These are phyloP conservation scores for Odontarrhena argentea DNA, from an alignment of 345 rosid species.

Conservation along the genomic window DNA sequence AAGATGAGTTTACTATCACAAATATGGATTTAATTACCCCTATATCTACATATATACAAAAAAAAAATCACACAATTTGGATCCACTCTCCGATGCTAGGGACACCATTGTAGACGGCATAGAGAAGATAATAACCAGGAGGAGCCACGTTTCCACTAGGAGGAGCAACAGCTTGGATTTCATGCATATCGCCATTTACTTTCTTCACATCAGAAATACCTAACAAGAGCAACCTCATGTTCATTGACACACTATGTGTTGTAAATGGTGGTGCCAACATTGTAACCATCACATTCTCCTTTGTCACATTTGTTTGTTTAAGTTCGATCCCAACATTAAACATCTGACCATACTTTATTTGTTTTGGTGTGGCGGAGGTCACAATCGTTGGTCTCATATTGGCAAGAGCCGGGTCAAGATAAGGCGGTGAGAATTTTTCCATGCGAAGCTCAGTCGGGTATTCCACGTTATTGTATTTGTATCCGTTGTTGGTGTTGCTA, in stretches of 20 bases:
- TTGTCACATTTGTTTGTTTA: background rate
- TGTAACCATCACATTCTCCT: conserved; percentile 42
- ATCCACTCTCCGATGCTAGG: conserved; percentile 59
- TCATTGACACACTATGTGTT: conserved; percentile 69
- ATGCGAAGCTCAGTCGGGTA: conserved; percentile 69
- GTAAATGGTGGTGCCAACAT: conserved; percentile 69
- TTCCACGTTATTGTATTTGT: conserved; percentile 43
- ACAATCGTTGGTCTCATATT: conserved; percentile 43
- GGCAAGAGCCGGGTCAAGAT: conserved; percentile 47
- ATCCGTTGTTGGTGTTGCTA: conserved; percentile 69
- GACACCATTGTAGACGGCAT: conserved; percentile 49
- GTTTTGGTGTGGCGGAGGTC: conserved; percentile 3
- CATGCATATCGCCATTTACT: conserved; percentile 16
- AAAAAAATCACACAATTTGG: conserved; percentile 43
- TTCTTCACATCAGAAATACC: conserved; percentile 30
- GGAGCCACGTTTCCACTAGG: conserved; percentile 54
- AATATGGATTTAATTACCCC: background rate
- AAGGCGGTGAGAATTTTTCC: conserved; percentile 76
- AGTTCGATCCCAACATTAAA: conserved; percentile 38
- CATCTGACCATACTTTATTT: conserved; percentile 34
- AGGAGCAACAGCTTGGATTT: conserved; percentile 44
- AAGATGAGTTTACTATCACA: background rate
- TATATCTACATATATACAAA: background rate
- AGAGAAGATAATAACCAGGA: conserved; percentile 56
- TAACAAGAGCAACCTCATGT: conserved; percentile 54